Conservation (phyloP, 495 filamentous ascomycete species). For the Aspergillus incahuasiensis region DNA sequence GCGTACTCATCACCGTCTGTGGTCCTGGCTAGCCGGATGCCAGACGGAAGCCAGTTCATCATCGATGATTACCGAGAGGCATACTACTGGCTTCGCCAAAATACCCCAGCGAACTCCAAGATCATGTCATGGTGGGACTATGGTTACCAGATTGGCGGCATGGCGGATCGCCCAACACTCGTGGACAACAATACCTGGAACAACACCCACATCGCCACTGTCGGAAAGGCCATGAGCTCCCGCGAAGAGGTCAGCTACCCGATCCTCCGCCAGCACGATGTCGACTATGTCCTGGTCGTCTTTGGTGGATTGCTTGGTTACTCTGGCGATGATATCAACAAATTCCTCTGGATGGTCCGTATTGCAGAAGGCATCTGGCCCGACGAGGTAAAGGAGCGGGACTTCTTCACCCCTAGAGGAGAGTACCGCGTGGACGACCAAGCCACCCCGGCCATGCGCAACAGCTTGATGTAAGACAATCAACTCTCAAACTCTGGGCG, state of each 20-base stretch:
- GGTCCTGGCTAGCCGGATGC: constrained; percentile 84
- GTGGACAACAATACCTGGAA: constrained; percentile 99
- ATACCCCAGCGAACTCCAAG: constrained; percentile 90
- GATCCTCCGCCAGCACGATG: constrained; percentile 96
- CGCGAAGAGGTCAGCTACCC: constrained; percentile 97
- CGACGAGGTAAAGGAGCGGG: constrained; percentile 94
- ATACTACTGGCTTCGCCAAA: constrained; percentile 99
- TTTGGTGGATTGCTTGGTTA: constrained; percentile 96
- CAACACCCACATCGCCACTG: constrained; percentile 99
- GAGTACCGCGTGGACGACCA: constrained; percentile 94
- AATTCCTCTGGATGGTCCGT: constrained; percentile 99
- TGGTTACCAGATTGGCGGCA: constrained; percentile 98
- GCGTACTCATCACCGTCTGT: constrained; percentile 98
- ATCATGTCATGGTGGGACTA: constrained; percentile 99
- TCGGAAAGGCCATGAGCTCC: constrained; percentile 98
- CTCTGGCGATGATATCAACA: constrained; percentile 99
- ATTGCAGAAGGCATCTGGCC: constrained; percentile 99
- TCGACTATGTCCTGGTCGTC: constrained; percentile 96
- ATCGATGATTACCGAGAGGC: constrained; percentile 99
- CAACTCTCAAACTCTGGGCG: background rate
- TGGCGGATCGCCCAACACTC: constrained; percentile 95
- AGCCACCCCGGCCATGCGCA: constrained; percentile 97
- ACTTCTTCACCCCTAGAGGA: constrained; percentile 91
- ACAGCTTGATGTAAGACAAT: constrained; percentile 88
- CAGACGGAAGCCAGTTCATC: constrained; percentile 95